Base-by-base conservation (phyloP, 768 basidiomycete species). In the Collybia nuda region DNA sequence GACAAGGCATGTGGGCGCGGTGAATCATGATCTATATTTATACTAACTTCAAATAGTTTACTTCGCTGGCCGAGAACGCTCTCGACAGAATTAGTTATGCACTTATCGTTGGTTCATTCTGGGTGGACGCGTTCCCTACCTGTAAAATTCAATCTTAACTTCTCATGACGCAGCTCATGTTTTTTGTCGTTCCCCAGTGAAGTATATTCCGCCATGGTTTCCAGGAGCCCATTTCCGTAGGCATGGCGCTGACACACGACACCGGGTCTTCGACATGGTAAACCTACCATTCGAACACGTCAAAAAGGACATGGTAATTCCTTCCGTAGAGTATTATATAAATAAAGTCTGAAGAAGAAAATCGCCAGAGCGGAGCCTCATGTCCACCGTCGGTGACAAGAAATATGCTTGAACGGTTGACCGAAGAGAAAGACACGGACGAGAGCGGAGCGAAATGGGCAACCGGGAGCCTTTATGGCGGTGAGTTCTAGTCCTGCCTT, bases 131-230 rank as follows among this genome's bases (percentile, higher is more conserved):
- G 3, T 32, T 32, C 14, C 32, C 32, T 11, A 11, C 32, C 12
- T 32, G 32, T 32, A 32, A 32, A 11, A 2, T 11, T 14, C 32
- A 32, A 14, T 26, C 7, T 26, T 7, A 32, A 5, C 32, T 32
- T 11, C 12, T 9, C 32, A 5, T 11, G 32, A 3, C 3, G 9
- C 32, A 32, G 14, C 7, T 32, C 5, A 32, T 3, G 6, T 32
- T 11, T 14, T 32, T 32, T 11, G 14, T 14, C 12, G 12, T 6
- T 11, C 7, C 12, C 6, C 12, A 14, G 52, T 67, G 46, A 60
- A 55, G 43, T 57, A 62, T 39, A n/a, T 67, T 24, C 63, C 62
- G 24, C 42, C 42, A 6, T 65, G 62, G 64, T 58, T 60, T 19
- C 64, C 64, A 12, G 63, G 64, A 14, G 57, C 61, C 32, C 28